These are phyloP conservation scores for Cetradonia linearis DNA, from an alignment of 495 filamentous ascomycete species.

Conservation along the genomic window DNA sequence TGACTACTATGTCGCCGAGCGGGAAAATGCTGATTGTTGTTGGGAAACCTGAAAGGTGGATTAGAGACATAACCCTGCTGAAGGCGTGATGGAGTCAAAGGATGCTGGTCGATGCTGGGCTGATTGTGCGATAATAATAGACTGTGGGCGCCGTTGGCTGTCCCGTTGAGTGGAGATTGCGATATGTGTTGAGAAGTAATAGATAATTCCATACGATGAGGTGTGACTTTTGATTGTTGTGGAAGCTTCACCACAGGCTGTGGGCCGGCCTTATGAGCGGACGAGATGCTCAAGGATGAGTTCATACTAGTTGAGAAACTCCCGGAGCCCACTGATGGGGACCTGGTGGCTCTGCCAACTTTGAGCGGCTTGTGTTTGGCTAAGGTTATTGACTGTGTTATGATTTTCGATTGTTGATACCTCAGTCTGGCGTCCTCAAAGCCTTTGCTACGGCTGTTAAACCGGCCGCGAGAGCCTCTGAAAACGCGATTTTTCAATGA, in stretches of 20 bases:
- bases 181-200: not conserved
- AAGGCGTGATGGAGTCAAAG: not conserved
- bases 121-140: not conserved
- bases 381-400: not conserved
- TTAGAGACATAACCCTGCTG: not conserved
- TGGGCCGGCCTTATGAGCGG: not conserved
- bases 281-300: not conserved
- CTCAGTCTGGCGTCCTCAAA: slow-evolving; percentile 1
- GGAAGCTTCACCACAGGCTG: slow-evolving; percentile 1
- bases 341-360: not conserved
- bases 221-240: not conserved
- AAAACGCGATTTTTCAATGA: not conserved
- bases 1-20: not conserved
- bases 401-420: not conserved
- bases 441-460: not conserved
- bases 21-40: not conserved
- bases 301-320: slow-evolving; percentile 1
- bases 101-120: not conserved
- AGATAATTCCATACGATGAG: not conserved
- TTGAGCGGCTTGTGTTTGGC: not conserved
- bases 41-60: not conserved
- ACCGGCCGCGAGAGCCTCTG: not conserved
- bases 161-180: not conserved
- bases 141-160: not conserved
- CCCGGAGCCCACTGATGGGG: not conserved